Conservation (phyloP, 176 grass and related monocot genomes). For the Ensete glaucum region DNA sequence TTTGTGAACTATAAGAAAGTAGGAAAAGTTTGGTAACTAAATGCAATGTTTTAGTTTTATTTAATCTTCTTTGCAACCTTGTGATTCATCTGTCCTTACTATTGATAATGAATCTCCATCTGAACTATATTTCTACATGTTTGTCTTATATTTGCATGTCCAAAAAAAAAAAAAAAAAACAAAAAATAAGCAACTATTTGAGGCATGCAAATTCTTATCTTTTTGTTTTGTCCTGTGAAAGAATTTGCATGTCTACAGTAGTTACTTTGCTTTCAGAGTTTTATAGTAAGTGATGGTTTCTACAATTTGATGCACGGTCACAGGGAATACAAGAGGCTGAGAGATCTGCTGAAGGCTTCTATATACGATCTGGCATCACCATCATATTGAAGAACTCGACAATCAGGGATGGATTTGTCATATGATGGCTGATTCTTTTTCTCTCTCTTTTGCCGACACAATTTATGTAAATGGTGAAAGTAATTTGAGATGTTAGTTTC, state of each 20-base stretch:
- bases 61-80: no score
- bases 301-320: conserved; percentile 12
- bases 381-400: conserved; percentile 74
- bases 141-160: no score
- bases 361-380: conserved; percentile 79
- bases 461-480: neutral
- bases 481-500: neutral
- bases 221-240: no score
- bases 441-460: neutral
- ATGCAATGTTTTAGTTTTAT: no score
- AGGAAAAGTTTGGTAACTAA: no score
- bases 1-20: no score
- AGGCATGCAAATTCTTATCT: no score
- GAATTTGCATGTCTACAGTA: neutral
- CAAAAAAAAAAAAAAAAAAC: no score
- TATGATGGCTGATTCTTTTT: conserved; percentile 28
- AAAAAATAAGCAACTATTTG: no score
- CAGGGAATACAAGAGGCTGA: conserved; percentile 73
- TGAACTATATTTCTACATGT: no score
- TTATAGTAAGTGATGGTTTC: neutral
- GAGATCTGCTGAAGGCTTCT: conserved; percentile 73
- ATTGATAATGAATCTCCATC: no score
- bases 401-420: conserved; percentile 55
- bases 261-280: neutral
- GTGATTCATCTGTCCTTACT: no score